A percentile compares a stretch with the other conserved stretches of the same genome.
Evolutionary conservation across 768 basidiomycete genomes (phyloP).

Genomic region (Lactarius evosmus): DNA sequence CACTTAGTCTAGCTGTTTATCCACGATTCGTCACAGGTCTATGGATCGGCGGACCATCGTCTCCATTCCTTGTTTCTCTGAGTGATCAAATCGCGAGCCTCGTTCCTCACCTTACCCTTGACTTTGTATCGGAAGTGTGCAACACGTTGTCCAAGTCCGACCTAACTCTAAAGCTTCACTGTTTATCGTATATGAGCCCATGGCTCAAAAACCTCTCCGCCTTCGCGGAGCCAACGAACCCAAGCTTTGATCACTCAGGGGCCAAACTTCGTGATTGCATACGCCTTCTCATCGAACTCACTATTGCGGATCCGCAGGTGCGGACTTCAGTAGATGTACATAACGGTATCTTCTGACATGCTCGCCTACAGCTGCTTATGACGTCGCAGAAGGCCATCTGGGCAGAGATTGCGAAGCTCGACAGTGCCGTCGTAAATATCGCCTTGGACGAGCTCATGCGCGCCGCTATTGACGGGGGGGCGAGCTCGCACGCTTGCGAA

Average conservation of each 20-base stretch:
- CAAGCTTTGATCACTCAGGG: constrained; percentile 68
- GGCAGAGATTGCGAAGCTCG: constrained; percentile 69
- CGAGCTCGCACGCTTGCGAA: constrained; percentile 73
- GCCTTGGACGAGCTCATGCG: constrained; percentile 78
- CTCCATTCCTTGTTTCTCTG: constrained; percentile 55
- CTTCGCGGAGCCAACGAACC: constrained; percentile 65
- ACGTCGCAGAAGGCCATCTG: constrained; percentile 74
- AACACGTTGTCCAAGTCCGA: constrained; percentile 54
- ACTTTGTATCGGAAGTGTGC: constrained; percentile 85
- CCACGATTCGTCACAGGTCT: constrained; percentile 30
- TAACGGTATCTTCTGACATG: background rate
- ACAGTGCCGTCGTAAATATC: constrained; percentile 62
- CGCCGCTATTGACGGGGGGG: constrained; percentile 78
- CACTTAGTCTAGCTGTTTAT: constrained; percentile 1
- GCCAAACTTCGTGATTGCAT: constrained; percentile 78
- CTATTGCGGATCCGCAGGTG: constrained; percentile 71
- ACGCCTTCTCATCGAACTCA: constrained; percentile 72
- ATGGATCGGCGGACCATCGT: constrained; percentile 51
- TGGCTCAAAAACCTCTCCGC: constrained; percentile 81
- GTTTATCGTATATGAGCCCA: constrained; percentile 78
- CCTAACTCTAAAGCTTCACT: constrained; percentile 58
- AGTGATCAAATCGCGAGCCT: constrained; percentile 71
- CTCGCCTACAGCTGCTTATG: constrained; percentile 49
- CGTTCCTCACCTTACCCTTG: constrained; percentile 80
- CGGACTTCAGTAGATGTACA: constrained; percentile 14